These are phyloP conservation scores for Paecilomyces fulvus DNA, from an alignment of 2,329 filamentous ascomycete species.

Conservation along the genomic window DNA sequence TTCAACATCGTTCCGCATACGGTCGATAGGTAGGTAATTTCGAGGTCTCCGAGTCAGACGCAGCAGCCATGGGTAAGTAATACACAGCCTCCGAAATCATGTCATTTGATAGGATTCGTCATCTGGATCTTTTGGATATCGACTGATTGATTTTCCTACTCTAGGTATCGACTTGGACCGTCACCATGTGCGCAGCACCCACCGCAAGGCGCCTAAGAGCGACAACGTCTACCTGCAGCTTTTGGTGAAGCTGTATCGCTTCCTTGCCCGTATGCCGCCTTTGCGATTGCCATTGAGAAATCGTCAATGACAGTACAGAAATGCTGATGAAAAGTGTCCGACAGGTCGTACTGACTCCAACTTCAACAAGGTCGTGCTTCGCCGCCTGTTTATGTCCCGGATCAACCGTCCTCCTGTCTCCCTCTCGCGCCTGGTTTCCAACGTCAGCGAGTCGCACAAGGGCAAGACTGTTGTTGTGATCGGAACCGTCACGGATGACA, in stretches of 20 bases:
- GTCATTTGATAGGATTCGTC: not conserved
- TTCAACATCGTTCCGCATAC: constrained; percentile 25
- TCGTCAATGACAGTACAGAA: constrained; percentile 6
- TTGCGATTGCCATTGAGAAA: constrained; percentile 6
- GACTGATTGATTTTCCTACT: constrained; percentile 1
- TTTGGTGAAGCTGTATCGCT: constrained; percentile 96
- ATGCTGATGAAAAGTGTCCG: constrained; percentile 11
- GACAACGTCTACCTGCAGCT: constrained; percentile 97
- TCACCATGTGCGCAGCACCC: constrained; percentile 57
- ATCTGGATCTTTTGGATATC: not conserved
- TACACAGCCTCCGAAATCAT: not conserved
- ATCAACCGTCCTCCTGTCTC: constrained; percentile 96
- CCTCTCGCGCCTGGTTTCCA: constrained; percentile 76
- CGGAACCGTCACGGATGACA: constrained; percentile 95
- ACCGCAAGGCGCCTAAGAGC: constrained; percentile 94
- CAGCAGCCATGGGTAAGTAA: constrained; percentile 37
- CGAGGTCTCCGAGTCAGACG: constrained; percentile 29
- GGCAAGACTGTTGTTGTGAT: constrained; percentile 85
- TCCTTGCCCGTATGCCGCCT: constrained; percentile 67
- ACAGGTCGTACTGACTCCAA: constrained; percentile 86
- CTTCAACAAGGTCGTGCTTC: constrained; percentile 99
- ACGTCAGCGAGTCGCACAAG: constrained; percentile 48
- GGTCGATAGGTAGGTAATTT: constrained; percentile 34
- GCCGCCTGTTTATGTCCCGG: constrained; percentile 95
- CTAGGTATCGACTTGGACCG: constrained; percentile 50